phyloP scores from a whole-genome alignment of 306 rosid genomes.

The Morella rubra region DNA sequence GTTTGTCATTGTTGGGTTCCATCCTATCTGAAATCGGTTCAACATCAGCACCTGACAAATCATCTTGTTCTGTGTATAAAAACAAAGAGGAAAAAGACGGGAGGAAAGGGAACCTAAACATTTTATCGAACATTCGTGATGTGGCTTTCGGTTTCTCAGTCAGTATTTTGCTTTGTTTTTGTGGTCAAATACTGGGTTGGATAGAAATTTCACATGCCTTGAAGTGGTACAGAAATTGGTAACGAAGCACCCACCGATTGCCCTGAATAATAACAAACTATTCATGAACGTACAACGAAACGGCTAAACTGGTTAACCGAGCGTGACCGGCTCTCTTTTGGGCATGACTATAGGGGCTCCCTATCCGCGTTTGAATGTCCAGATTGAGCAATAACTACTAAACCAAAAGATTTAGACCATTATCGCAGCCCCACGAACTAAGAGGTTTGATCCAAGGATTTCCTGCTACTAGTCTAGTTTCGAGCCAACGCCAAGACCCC shows the following conservation, averaged over 20 bases:
- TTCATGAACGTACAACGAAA: no score
- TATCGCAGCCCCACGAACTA: no score
- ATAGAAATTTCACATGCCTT: no score
- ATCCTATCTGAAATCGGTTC: background rate
- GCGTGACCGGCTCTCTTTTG: no score
- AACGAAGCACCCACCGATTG: background rate
- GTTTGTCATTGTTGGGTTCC: background rate
- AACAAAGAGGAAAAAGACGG: background rate
- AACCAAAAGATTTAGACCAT: no score
- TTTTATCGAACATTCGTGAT: background rate
- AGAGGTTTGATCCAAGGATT: no score
- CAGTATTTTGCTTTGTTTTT: background rate
- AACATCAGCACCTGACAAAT: background rate
- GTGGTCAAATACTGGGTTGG: background rate
- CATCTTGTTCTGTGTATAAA: background rate
- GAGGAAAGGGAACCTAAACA: background rate
- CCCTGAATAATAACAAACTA: background rate
- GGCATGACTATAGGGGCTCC: no score
- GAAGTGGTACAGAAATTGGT: background rate
- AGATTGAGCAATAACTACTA: no score
- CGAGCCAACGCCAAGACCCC: no score
- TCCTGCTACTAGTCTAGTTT: no score
- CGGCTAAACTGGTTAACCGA: no score
- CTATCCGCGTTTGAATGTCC: no score
- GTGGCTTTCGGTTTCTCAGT: background rate